Percentiles rank a stretch among this genome's conserved stretches.
Conservation (phyloP, 768 basidiomycete genomes). For the Phlebiopsis flavidoalba region DNA sequence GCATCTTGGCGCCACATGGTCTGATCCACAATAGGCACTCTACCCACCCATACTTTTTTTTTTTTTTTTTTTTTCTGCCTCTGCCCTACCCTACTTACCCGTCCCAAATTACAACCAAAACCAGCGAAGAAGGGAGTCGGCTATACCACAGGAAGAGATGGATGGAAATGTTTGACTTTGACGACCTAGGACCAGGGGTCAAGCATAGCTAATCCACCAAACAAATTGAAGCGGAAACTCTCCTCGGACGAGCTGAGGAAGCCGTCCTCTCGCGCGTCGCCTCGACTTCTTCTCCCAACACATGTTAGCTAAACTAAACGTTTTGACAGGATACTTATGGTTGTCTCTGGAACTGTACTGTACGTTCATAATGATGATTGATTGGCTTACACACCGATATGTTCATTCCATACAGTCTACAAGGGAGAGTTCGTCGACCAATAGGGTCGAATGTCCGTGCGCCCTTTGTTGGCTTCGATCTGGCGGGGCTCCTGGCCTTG, state of each 20-base stretch:
- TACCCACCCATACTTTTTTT: slow-evolving; percentile 89
- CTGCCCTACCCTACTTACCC: slow-evolving; percentile 87
- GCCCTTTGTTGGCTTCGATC: not conserved
- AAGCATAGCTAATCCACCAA: slow-evolving; percentile 47
- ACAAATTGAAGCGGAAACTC: slow-evolving; percentile 67
- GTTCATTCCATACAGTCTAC: not conserved
- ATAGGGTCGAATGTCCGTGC: not conserved
- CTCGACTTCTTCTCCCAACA: slow-evolving; percentile 70
- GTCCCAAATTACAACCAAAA: slow-evolving; percentile 85
- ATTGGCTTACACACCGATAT: not conserved
- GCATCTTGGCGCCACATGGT: not conserved
- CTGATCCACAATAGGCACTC: slow-evolving; percentile 53
- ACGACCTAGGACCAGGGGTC: slow-evolving; percentile 42
- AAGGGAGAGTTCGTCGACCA: not conserved
- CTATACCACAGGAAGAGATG: slow-evolving; percentile 68
- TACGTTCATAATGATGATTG: slow-evolving; percentile 3
- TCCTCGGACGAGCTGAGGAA: slow-evolving; percentile 49
- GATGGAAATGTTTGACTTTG: slow-evolving; percentile 66
- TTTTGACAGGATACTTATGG: not conserved
- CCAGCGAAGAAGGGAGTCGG: slow-evolving; percentile 36
- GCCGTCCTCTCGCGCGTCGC: slow-evolving; percentile 59
- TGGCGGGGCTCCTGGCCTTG: not conserved
- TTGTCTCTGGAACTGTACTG: slow-evolving; percentile 1
- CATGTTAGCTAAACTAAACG: not conserved
- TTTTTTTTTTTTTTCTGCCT: too few relatives aligned